Conservation (phyloP, 306 rosid genomes). For the Vigna angularis region DNA sequence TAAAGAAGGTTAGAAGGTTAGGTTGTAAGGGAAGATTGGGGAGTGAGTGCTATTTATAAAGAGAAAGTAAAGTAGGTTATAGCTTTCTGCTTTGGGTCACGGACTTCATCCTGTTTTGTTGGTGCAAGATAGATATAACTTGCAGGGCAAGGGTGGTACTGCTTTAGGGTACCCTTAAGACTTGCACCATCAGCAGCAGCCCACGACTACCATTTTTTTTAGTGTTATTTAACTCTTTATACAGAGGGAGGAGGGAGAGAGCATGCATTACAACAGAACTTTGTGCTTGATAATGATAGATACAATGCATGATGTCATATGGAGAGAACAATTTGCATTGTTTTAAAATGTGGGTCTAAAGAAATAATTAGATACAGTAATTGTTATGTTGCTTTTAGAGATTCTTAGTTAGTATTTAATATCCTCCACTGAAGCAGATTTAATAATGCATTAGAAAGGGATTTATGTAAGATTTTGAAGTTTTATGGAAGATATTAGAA, state of each 20-base stretch:
- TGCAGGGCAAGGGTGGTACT: not conserved
- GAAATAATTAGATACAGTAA: slow-evolving; percentile 36
- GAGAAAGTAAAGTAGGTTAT: not conserved
- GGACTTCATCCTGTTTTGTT: slow-evolving; percentile 49
- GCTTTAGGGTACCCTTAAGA: not conserved
- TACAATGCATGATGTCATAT: slow-evolving; percentile 40
- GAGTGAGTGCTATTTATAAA: slow-evolving; percentile 59
- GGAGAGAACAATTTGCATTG: slow-evolving; percentile 23
- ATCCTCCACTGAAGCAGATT: slow-evolving; percentile 23
- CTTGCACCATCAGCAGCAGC: no score
- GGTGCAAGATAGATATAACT: slow-evolving; percentile 23
- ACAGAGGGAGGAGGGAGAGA: not conserved
- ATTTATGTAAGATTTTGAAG: slow-evolving; percentile 42
- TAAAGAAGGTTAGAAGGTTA: slow-evolving; percentile 25
- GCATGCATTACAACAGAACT: slow-evolving; percentile 19
- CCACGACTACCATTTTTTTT: no score
- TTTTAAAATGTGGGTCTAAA: slow-evolving; percentile 30
- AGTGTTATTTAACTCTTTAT: no score
- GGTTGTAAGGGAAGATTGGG: slow-evolving; percentile 40
- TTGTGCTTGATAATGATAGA: slow-evolving; percentile 36
- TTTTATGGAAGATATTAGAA: slow-evolving; percentile 4
- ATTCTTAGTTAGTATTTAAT: slow-evolving; percentile 5
- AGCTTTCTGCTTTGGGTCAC: slow-evolving; percentile 46
- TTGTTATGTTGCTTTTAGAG: slow-evolving; percentile 19
- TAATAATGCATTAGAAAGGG: slow-evolving; percentile 29